Base-by-base conservation (phyloP, 345 rosid genomes). In the Populus alba region DNA sequence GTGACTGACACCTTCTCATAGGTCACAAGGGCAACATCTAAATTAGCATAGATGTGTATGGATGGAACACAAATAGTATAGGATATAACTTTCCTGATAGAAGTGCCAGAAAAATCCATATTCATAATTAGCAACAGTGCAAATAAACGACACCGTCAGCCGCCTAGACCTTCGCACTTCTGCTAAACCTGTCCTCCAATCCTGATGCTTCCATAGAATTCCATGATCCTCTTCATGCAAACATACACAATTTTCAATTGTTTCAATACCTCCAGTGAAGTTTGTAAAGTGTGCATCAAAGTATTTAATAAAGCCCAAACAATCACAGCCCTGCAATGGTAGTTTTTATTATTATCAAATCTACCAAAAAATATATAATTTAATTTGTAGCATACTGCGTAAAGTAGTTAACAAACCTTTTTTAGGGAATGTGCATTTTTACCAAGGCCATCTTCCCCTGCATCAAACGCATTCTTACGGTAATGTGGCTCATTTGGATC, bases 401-500 rank as follows among this genome's bases (percentile, higher is more conserved):
- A 22, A 49, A 69, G 35, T 27, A 39, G 33, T 35, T 61, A 4
- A 7, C 83, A 67, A 66, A 94, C 98, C 92, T 89, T 92, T 84
- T 92, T 94, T 79, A 94, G 96, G n/a, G 98, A 91, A 84, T 94
- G 98, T 15, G 98, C 97, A 65, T 92, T 94, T 87, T 94, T 94
- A 43, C 97, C 97, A 53, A 94, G 95, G 70, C 98, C 98, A 80
- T 94, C 98, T 85, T 94, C 97, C 78, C 97, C 98, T 1, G 98
- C 98, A 89, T 94, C 97, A 71, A 94, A 94, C n/a, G 98, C 98
- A 85, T 92, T 94, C 74, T 94, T 94, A 75, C 94, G 82, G 85
- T 92, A 94, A 81, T 94, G 98, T 55, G 98, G 98, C 63, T 91
- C 98, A 81, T 92, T 92, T 33, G 98, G 98, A 87, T 94, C 98